Evolutionary conservation across 192 early-diverging fungal species (phyloP).

Genomic region (Backusella westeae): DNA sequence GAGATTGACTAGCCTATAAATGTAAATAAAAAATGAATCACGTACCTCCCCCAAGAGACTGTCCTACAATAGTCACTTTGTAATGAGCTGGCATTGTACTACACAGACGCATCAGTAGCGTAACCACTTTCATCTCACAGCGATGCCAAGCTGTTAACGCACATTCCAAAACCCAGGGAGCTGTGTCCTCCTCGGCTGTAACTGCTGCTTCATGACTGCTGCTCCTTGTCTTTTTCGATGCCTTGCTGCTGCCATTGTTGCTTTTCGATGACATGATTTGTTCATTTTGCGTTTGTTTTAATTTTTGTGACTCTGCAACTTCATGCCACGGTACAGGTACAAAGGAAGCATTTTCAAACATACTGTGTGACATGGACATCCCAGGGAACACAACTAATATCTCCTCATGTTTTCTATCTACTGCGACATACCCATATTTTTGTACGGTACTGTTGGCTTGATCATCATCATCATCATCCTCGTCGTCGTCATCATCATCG

Average conservation of each 20-base stretch:
- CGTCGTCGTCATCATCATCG: background rate
- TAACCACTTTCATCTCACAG: slow-evolving; percentile 29
- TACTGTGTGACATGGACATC: background rate
- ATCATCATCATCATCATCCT: background rate
- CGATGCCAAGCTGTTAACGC: slow-evolving; percentile 25
- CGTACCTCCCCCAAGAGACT: slow-evolving; percentile 22
- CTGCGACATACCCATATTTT: slow-evolving; percentile 19
- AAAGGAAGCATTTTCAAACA: slow-evolving; percentile 20
- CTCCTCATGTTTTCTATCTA: slow-evolving; percentile 26
- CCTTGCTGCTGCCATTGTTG: background rate
- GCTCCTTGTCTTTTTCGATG: background rate
- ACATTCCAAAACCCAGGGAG: slow-evolving; percentile 22
- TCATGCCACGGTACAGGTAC: slow-evolving; percentile 25
- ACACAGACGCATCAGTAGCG: slow-evolving; percentile 27
- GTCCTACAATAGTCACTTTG: slow-evolving; percentile 23
- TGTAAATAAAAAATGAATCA: background rate
- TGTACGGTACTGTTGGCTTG: background rate
- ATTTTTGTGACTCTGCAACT: background rate
- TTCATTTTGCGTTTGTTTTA: background rate
- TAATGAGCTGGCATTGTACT: slow-evolving; percentile 19
- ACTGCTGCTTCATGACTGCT: background rate
- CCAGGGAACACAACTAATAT: slow-evolving; percentile 27
- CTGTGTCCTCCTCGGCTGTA: background rate
- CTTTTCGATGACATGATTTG: background rate
- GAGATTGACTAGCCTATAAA: background rate